Evolutionary conservation across 2,329 filamentous ascomycete genomes (phyloP).

Genomic region (Colletotrichum agaves): DNA sequence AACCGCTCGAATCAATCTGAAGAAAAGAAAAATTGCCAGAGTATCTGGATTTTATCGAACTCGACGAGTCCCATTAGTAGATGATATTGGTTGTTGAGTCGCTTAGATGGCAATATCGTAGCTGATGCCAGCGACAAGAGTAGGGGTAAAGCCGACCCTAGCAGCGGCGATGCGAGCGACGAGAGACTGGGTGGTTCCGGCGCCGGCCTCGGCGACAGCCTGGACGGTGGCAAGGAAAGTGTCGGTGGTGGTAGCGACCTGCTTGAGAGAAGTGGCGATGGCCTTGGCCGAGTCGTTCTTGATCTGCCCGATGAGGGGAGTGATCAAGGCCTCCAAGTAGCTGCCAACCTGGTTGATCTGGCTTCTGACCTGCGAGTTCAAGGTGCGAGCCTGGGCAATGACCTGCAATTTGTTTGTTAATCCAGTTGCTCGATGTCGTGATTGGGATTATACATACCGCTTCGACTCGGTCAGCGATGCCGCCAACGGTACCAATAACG

Average conservation of each 20-base stretch:
- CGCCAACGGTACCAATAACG: neutral
- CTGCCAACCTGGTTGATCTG: conserved; percentile 8
- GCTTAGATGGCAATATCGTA: conserved; percentile 1
- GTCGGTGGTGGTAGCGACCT: neutral
- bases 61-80: neutral
- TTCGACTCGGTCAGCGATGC: neutral
- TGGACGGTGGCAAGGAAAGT: neutral
- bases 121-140: conserved; percentile 3
- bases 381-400: neutral
- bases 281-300: neutral
- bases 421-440: too few relatives aligned
- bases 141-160: neutral
- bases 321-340: neutral
- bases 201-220: neutral
- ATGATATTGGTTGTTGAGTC: neutral
- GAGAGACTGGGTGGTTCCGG: neutral
- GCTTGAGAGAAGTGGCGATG: neutral
- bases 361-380: conserved; percentile 1
- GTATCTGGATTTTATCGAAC: neutral
- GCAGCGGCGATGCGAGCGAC: conserved; percentile 8
- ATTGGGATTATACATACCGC: neutral
- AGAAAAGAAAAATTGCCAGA: neutral
- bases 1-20: neutral
- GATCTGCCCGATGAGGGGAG: neutral
- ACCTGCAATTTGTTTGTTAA: too few relatives aligned